A percentile compares a stretch with the other conserved stretches of the same genome.
These are phyloP conservation scores for Dipteronia sinensis DNA, from an alignment of 345 rosid genomes.

Conservation along the genomic window DNA sequence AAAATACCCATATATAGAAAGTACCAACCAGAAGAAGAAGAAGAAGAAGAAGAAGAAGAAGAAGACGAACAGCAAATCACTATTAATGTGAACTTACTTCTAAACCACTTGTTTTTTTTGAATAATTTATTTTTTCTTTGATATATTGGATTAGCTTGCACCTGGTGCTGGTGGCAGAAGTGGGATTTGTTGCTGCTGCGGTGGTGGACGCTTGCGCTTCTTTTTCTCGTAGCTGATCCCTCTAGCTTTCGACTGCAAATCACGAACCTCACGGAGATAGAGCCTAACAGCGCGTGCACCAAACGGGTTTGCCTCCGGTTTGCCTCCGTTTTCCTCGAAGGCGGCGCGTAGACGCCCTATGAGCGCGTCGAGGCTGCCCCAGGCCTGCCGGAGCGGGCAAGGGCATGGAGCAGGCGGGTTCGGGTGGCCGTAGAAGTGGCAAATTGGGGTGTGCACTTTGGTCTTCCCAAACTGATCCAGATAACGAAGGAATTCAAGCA, in stretches of 20 bases:
- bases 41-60: neutral
- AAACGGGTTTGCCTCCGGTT: slow-evolving; percentile 67
- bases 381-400: slow-evolving; percentile 73
- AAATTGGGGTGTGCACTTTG: slow-evolving; percentile 60
- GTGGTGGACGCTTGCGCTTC: slow-evolving; percentile 64
- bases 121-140: neutral
- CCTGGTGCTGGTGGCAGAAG: slow-evolving; percentile 38
- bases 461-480: slow-evolving; percentile 75
- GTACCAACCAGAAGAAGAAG: slow-evolving; percentile 3
- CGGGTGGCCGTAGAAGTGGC: slow-evolving; percentile 70
- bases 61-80: neutral
- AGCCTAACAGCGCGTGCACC: slow-evolving; percentile 72
- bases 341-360: slow-evolving; percentile 72
- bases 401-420: slow-evolving; percentile 75
- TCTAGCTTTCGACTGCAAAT: slow-evolving; percentile 68
- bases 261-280: slow-evolving; percentile 67
- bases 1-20: slow-evolving; percentile 11
- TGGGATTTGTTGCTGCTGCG: slow-evolving; percentile 38
- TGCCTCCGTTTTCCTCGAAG: slow-evolving; percentile 68
- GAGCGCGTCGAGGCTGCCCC: slow-evolving; percentile 81
- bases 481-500: slow-evolving; percentile 73
- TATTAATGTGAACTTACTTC: slow-evolving; percentile 15
- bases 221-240: slow-evolving; percentile 77
- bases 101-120: neutral
- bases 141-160: slow-evolving; percentile 33